phyloP scores from a whole-genome alignment of 1,284 basidiomycete genomes.

The Tylopilus sp. region DNA sequence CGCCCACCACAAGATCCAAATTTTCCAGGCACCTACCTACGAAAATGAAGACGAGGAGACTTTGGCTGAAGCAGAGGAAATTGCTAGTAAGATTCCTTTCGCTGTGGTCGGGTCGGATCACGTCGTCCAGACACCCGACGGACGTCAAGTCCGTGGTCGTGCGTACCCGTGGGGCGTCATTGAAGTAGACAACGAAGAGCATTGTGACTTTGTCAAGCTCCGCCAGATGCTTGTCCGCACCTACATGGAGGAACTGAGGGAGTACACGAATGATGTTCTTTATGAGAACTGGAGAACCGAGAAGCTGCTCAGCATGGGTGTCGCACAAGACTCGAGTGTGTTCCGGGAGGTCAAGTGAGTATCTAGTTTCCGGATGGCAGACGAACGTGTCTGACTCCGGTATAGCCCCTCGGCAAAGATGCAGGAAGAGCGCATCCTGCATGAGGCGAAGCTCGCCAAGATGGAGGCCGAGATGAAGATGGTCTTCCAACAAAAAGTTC shows the following conservation, averaged over 20 bases:
- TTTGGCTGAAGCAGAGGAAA: constrained; percentile 91
- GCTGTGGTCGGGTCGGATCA: constrained; percentile 93
- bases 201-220: constrained; percentile 98
- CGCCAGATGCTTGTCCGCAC: constrained; percentile 97
- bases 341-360: constrained; percentile 98
- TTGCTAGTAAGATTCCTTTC: constrained; percentile 95
- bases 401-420: constrained; percentile 87
- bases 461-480: constrained; percentile 99
- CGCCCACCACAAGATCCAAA: constrained; percentile 89
- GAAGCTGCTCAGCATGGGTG: constrained; percentile 93
- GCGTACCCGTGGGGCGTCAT: constrained; percentile 96
- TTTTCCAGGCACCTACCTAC: constrained; percentile 94
- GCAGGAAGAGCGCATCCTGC: constrained; percentile 91
- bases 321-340: constrained; percentile 92
- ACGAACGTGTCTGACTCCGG: constrained; percentile 12
- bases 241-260: constrained; percentile 96
- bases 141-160: constrained; percentile 87
- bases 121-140: constrained; percentile 78
- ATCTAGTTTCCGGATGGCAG: constrained; percentile 16
- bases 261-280: constrained; percentile 89
- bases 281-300: constrained; percentile 98
- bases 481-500: constrained; percentile 99
- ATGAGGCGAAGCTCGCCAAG: constrained; percentile 95
- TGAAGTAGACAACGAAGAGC: constrained; percentile 96
- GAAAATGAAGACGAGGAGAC: constrained; percentile 98